phyloP scores from a whole-genome alignment of 805 yeast species.

The Lipomyces mesembrius region DNA sequence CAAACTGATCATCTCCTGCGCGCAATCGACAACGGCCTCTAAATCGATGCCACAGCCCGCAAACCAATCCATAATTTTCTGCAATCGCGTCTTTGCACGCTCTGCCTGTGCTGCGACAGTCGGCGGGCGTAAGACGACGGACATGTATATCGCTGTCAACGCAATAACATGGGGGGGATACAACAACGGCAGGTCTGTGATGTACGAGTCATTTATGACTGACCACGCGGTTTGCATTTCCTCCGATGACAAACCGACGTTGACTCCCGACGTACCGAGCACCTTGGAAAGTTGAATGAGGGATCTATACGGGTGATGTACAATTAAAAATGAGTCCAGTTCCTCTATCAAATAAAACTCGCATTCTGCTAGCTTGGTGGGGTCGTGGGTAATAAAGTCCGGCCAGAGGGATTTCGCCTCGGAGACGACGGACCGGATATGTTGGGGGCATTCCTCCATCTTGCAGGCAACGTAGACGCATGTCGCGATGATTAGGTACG shows the following conservation, averaged over 20 bases:
- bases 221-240: constrained; percentile 91
- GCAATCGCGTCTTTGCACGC: constrained; percentile 52
- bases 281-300: constrained; percentile 49
- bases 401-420: constrained; percentile 95
- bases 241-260: constrained; percentile 46
- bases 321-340: constrained; percentile 53
- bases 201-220: constrained; percentile 82
- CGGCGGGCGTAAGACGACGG: constrained; percentile 59
- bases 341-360: constrained; percentile 94
- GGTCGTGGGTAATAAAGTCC: constrained; percentile 87
- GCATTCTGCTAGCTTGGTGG: constrained; percentile 90
- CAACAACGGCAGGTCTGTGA: constrained; percentile 80
- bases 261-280: constrained; percentile 48
- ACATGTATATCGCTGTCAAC: constrained; percentile 76
- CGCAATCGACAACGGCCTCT: constrained; percentile 75
- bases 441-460: constrained; percentile 94
- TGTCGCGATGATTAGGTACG: constrained; percentile 80
- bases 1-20: constrained; percentile 80
- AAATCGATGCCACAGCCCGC: constrained; percentile 78
- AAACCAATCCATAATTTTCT: constrained; percentile 64
- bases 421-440: constrained; percentile 76
- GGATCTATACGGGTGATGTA: constrained; percentile 51
- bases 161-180: constrained; percentile 92
- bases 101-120: constrained; percentile 40
- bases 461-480: constrained; percentile 89